Evolutionary conservation across 345 rosid species (phyloP), one percentile per base, ranked within the genome.

Genomic region (Raphanus raphanistrum): DNA sequence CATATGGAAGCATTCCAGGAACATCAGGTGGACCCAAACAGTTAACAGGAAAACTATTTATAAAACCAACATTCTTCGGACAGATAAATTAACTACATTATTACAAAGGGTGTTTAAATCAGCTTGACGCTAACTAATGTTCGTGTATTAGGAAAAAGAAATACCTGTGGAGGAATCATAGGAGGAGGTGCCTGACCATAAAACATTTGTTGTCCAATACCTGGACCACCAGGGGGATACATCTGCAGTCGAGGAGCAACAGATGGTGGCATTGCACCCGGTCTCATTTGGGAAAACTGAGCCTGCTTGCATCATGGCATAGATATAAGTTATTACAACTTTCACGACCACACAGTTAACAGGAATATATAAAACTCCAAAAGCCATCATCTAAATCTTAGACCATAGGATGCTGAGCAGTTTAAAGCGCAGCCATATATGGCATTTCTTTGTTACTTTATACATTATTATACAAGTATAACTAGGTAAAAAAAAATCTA

Each of bases 111-210:
- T n/a, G n/a, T n/a, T n/a, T n/a, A n/a, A n/a, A n/a, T n/a, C n/a
- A n/a, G n/a, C n/a, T n/a, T n/a, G n/a, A n/a, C n/a, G n/a, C n/a
- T n/a, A n/a, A n/a, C n/a, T n/a, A n/a, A n/a, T n/a, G n/a, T n/a
- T n/a, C n/a, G n/a, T n/a, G n/a, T n/a, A 27, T 3, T 7, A 12
- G 38, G 31, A 25, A 79, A 33, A 67, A 52, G 6, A 8, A 11
- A 48, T 81, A 94, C 97, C 88, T 92, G 98, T 10, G 88, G 88
- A 75, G 95, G 93, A 55, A 93, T 87, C 66, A 94, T 88, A 67
- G 89, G 79, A 72, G 97, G 95, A 4, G 97, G 97, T 27, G 78
- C 87, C 83, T 92, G 98, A 77, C 92, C 98, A 84, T 92, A 94
- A 75, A 92, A 88, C 57, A 94, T 76, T 70, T 87, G 97, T 54